A percentile compares a stretch with the other conserved stretches of the same genome.
These are phyloP conservation scores for Limonium bicolor DNA, from an alignment of 148 eudicot species.

Conservation along the genomic window DNA sequence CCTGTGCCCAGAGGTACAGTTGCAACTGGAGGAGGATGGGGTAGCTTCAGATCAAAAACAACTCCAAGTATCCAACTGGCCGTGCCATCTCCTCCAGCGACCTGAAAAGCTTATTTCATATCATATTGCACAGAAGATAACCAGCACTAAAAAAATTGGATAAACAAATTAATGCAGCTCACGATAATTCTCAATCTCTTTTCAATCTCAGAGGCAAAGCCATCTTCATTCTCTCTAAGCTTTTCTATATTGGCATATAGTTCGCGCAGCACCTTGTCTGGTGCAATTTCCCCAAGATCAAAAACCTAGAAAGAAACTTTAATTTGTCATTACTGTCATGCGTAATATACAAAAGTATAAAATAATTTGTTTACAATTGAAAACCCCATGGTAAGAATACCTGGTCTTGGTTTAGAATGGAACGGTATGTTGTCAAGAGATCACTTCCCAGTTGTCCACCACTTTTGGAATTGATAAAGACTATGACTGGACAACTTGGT, in stretches of 20 bases:
- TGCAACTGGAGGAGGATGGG: constrained; percentile 19
- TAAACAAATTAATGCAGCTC: constrained; percentile 5
- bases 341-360: not conserved
- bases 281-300: constrained; percentile 16
- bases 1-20: constrained; percentile 29
- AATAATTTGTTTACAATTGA: not conserved
- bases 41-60: constrained; percentile 20
- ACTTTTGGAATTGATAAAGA: constrained; percentile 20
- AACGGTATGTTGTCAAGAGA: constrained; percentile 12
- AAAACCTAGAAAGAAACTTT: constrained; percentile 14
- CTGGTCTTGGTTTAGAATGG: constrained; percentile 14
- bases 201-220: constrained; percentile 11
- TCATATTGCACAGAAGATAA: too few relatives aligned
- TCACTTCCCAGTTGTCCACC: constrained; percentile 23
- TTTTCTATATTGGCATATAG: constrained; percentile 14
- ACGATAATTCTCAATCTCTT: constrained; percentile 15
- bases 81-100: constrained; percentile 29
- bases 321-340: too few relatives aligned
- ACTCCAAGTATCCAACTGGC: constrained; percentile 28
- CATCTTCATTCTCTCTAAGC: constrained; percentile 10
- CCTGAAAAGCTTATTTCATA: constrained; percentile 10
- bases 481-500: constrained; percentile 15
- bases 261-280: constrained; percentile 14
- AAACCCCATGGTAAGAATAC: not conserved
- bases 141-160: not conserved